Evolutionary conservation across 768 basidiomycete genomes (phyloP).

Genomic region (Suillus fuscotomentosus): DNA sequence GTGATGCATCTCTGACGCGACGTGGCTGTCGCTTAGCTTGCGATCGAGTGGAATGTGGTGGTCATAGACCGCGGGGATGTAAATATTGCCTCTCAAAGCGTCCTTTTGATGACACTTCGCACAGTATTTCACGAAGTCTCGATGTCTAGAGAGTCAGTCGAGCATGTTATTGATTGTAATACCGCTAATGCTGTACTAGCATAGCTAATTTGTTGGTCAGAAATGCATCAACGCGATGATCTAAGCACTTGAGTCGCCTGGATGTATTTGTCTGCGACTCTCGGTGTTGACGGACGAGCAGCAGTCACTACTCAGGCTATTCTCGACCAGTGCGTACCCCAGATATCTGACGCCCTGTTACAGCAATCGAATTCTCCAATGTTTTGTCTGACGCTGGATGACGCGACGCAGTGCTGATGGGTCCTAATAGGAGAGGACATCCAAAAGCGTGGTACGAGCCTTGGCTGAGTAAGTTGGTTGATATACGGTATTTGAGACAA

Average conservation of each 20-base stretch:
- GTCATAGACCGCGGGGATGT: not conserved
- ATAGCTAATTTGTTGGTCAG: not conserved
- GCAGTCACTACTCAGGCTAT: not conserved
- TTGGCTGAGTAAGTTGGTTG: not conserved
- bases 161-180: not conserved
- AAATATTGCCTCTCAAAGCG: not conserved
- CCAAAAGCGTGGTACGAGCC: not conserved
- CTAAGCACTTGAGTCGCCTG: not conserved
- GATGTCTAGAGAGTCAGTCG: not conserved
- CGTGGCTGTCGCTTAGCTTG: not conserved
- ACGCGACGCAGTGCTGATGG: not conserved
- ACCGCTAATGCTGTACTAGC: not conserved
- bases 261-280: not conserved
- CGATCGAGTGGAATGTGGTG: not conserved
- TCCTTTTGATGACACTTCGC: not conserved
- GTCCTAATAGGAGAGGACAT: not conserved
- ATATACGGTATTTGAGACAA: not conserved
- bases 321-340: not conserved
- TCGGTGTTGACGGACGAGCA: not conserved
- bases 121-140: not conserved
- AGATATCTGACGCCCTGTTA: not conserved
- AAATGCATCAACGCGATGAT: not conserved
- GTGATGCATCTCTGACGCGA: not conserved
- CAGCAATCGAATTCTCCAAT: not conserved
- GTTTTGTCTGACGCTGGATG: not conserved